Evolutionary conservation across 148 eudicot genomes (phyloP), one percentile per base, ranked within the genome.

Genomic region (Amaranthus cruentus): DNA sequence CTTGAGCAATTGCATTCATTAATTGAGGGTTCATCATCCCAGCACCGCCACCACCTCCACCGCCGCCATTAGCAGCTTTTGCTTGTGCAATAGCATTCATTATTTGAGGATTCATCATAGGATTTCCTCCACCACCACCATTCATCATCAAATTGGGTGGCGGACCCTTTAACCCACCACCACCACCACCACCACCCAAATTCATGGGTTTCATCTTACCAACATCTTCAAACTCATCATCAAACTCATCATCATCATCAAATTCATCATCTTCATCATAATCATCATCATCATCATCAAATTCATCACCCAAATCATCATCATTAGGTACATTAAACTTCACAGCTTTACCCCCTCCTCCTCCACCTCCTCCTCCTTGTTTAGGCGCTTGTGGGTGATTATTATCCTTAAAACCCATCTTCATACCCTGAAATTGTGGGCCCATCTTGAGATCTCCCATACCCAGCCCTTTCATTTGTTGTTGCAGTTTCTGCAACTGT

Each of bases 191-290:
- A 47, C 80, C 88, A 55, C 82, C 81, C 63, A 84, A 66, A 58
- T 82, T 74, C 76, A 76, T 57, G 28, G 84, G 78, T 70, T 87
- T 87, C 88, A 84, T 87, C 86, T 90, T 92, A 52, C 71, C 84
- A 43, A 74, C 52, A 77, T 85, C 95, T 52, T 88, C 89, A 53
- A 67, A 83, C 6, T 83, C 91, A 73, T 86, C 97, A 55, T 87
- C 89, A 47, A 62, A 71, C 10, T 83, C 87, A 53, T 62, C 79
- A 14, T 83, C 84, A 59, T 83, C 85, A 62, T 76, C 81, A 68
- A 65, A 80, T 47, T 79, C 79, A 63, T 80, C 83, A 42, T 80
- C 83, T 11, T 74, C 77, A 48, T 80, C 81, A 73, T 83, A 66
- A 21, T 77, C 81, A 49, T 79, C 80, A 57, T 80, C 83, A 21